A percentile compares a stretch with the other conserved stretches of the same genome.
These are phyloP conservation scores for Ceratobasidium sp. DNA, from an alignment of 1,284 basidiomycete species.

Conservation along the genomic window DNA sequence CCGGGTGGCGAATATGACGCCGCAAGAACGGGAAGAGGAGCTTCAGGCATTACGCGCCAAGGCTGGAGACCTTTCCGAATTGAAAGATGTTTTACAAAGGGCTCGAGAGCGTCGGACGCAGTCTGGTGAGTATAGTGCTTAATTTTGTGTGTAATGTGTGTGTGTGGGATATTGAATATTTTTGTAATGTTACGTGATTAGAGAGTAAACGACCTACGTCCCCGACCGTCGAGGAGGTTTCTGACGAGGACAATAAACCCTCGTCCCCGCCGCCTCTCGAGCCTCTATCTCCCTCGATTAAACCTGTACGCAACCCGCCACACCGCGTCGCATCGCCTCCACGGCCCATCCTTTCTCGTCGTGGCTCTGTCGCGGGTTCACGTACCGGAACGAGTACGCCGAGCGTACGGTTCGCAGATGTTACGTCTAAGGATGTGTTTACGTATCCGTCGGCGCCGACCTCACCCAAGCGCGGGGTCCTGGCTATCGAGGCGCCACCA, in stretches of 20 bases:
- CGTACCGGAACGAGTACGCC: constrained; percentile 47
- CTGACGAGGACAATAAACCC: constrained; percentile 36
- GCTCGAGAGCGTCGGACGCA: constrained; percentile 61
- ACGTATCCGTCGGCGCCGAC: constrained; percentile 82
- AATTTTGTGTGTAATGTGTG: constrained; percentile 27
- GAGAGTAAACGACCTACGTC: constrained; percentile 20
- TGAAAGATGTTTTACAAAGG: constrained; percentile 67
- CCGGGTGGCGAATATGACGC: constrained; percentile 66
- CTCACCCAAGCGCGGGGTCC: constrained; percentile 67
- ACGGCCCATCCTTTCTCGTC: constrained; percentile 9
- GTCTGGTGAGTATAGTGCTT: constrained; percentile 44
- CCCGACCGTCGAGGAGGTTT: constrained; percentile 23
- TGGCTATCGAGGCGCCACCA: constrained; percentile 63
- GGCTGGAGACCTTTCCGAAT: constrained; percentile 73
- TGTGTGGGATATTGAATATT: constrained; percentile 4
- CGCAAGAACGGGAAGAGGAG: constrained; percentile 67
- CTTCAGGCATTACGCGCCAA: constrained; percentile 69
- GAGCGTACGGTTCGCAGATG: constrained; percentile 65
- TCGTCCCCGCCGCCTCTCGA: not conserved
- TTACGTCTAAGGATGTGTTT: constrained; percentile 66
- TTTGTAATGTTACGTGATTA: constrained; percentile 35
- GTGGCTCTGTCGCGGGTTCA: constrained; percentile 43
- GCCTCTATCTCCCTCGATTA: not conserved
- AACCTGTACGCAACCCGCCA: not conserved
- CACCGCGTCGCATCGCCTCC: constrained; percentile 25